A percentile compares a stretch with the other conserved stretches of the same genome.
Evolutionary conservation across 2,329 filamentous ascomycete genomes (phyloP).

Genomic region (Microdochium trichocladiopsis): DNA sequence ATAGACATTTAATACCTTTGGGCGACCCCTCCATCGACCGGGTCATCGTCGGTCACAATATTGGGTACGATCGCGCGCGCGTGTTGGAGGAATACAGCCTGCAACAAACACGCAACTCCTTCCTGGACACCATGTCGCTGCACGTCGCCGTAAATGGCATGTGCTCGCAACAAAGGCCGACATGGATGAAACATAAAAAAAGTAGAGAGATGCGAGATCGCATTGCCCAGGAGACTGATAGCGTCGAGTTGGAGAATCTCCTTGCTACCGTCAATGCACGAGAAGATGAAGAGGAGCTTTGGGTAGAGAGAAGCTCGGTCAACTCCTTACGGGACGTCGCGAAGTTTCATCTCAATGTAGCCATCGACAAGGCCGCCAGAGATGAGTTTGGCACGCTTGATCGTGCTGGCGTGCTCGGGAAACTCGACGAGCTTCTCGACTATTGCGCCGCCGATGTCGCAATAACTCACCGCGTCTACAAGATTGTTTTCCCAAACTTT

Average conservation of each 20-base stretch:
- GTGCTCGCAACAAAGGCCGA: slow-evolving; percentile 93
- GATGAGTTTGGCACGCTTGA: slow-evolving; percentile 83
- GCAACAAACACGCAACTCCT: slow-evolving; percentile 74
- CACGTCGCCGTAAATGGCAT: slow-evolving; percentile 98
- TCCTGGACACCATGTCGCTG: slow-evolving; percentile 95
- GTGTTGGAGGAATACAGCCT: slow-evolving; percentile 85
- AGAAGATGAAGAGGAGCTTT: slow-evolving; percentile 89
- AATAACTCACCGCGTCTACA: slow-evolving; percentile 89
- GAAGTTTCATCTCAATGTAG: slow-evolving; percentile 87
- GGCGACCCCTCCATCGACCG: slow-evolving; percentile 68
- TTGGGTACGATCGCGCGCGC: slow-evolving; percentile 88
- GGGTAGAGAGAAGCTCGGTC: slow-evolving; percentile 90
- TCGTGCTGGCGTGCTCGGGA: slow-evolving; percentile 59
- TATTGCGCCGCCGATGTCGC: slow-evolving; percentile 95
- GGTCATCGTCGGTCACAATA: slow-evolving; percentile 87
- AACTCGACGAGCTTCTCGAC: slow-evolving; percentile 76
- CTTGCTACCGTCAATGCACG: slow-evolving; percentile 59
- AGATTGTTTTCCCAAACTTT: slow-evolving; percentile 87
- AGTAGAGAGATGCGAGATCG: slow-evolving; percentile 77
- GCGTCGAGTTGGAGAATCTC: slow-evolving; percentile 62
- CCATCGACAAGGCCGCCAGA: slow-evolving; percentile 82
- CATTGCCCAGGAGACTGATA: slow-evolving; percentile 64
- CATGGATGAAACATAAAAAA: slow-evolving; percentile 96
- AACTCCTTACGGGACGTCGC: slow-evolving; percentile 95
- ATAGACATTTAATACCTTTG: slow-evolving; percentile 78